Evolutionary conservation across 257 asterid species (phyloP).

Genomic region (Eucommia ulmoides): DNA sequence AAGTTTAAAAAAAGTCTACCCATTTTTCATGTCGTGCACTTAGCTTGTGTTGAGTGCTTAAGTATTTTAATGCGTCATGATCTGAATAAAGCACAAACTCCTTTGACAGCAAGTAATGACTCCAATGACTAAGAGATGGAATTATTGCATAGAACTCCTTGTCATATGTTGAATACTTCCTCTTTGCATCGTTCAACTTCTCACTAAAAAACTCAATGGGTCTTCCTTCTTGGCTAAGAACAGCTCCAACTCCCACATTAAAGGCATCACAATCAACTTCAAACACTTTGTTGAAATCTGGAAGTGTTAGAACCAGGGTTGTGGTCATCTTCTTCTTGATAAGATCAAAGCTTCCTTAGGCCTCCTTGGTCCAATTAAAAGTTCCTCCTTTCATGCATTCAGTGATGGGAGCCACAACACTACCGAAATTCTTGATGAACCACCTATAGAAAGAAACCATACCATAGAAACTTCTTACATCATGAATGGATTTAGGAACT

Average conservation of each 20-base stretch:
- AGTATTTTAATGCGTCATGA: neutral
- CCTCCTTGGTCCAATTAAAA: neutral
- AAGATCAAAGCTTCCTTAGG: neutral
- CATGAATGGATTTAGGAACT: neutral
- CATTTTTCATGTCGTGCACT: neutral
- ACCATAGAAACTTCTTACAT: neutral
- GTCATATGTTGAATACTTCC: slow-evolving; percentile 1
- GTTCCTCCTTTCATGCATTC: neutral
- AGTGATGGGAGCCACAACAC: neutral
- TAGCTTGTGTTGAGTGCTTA: neutral
- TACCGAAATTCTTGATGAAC: neutral
- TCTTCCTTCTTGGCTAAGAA: neutral
- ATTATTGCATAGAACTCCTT: neutral
- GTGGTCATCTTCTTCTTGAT: neutral
- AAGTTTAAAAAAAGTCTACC: neutral
- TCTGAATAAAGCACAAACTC: neutral
- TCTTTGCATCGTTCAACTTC: neutral
- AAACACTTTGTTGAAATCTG: slow-evolving; percentile 1
- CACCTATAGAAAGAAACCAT: neutral
- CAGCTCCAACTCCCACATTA: slow-evolving; percentile 1
- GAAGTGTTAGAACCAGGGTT: neutral
- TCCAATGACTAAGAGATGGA: neutral
- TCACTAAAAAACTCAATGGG: slow-evolving; percentile 3
- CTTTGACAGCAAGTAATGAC: neutral
- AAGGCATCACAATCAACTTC: slow-evolving; percentile 8